Base-by-base conservation (phyloP, 1,139 yeast genomes). In the Scheffersomyces cryptocercus region DNA sequence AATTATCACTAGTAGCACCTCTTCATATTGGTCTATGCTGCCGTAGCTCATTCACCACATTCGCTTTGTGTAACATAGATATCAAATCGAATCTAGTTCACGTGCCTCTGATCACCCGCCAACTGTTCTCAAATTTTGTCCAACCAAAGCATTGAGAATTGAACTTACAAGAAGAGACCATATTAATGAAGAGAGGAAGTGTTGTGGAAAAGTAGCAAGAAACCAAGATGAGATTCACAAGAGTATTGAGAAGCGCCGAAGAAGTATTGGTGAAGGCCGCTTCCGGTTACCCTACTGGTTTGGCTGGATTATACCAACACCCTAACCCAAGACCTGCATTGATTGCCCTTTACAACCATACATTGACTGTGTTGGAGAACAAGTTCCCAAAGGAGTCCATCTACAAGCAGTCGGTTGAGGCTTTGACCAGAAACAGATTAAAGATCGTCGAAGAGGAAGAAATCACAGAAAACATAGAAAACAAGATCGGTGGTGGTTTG, bases 281-380 rank as follows among this genome's bases (percentile, higher is more conserved):
- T 5, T 68, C 75, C 37, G 93, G 93, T 9, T 74, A 77, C 52
- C 87, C 93, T 33, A 88, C 95, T 32, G 96, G 96, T 54, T 60
- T 88, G 49, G 79, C 96, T 6, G 95, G 95, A 1, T 64, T 88
- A 49, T 76, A 72, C 61, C 86, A 84, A 60, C 95, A 88, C 62
- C 95, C 96, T 44, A 79, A 85, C 62, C 96, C 96, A 45, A 81
- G 89, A 64, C 93, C 95, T 3, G 88, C 91, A 3, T 75, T 88
- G 56, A 70, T 82, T 46, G 78, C 86, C 41, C 73, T 88, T 39
- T 88, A 88, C 69, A 79, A 79, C 52, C 81, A 85, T 46, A 88
- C 96, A 2, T 71, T 88, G 55, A 66, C 70, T 36, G 74, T 80
- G 39, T 72, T 88, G 55, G 68, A 76, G 38, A 70, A 70, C 29